Conservation (phyloP, 1,284 basidiomycete species). For the Bondarzewia mesenterica region DNA sequence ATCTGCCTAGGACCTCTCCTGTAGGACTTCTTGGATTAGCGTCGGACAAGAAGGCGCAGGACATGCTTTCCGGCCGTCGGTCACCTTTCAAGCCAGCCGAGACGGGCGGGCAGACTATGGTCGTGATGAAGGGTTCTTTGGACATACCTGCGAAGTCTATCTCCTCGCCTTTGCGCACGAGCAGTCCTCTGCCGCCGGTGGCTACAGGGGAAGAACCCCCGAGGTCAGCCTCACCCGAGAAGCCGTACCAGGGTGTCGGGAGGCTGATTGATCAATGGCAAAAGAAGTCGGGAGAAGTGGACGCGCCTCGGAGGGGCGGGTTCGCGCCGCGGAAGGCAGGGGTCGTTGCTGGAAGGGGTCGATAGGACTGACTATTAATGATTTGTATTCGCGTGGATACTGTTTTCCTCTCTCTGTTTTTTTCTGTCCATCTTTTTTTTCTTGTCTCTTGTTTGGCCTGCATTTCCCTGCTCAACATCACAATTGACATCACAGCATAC, state of each 20-base stretch:
- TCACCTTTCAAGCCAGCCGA: slow-evolving; percentile 16
- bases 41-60: slow-evolving; percentile 3
- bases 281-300: slow-evolving; percentile 60
- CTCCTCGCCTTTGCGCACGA: background rate
- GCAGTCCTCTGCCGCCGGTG: background rate
- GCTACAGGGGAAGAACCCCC: slow-evolving; percentile 21
- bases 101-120: slow-evolving; percentile 3
- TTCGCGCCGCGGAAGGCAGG: background rate
- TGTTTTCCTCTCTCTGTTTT: too few relatives aligned
- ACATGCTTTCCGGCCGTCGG: slow-evolving; percentile 16
- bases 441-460: background rate
- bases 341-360: slow-evolving; percentile 2
- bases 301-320: slow-evolving; percentile 18
- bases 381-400: too few relatives aligned
- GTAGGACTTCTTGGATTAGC: slow-evolving; percentile 15
- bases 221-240: slow-evolving; percentile 58
- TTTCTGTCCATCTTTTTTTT: background rate
- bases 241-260: slow-evolving; percentile 71
- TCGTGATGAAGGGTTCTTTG: slow-evolving; percentile 8
- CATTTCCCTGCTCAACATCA: background rate
- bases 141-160: slow-evolving; percentile 5
- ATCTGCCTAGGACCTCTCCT: slow-evolving; percentile 17
- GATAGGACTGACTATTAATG: too few relatives aligned
- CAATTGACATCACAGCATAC: background rate
- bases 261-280: slow-evolving; percentile 81